Evolutionary conservation across 2,329 filamentous ascomycete genomes (phyloP), one percentile per base, ranked within the genome.

Genomic region (Neonectria sp.): DNA sequence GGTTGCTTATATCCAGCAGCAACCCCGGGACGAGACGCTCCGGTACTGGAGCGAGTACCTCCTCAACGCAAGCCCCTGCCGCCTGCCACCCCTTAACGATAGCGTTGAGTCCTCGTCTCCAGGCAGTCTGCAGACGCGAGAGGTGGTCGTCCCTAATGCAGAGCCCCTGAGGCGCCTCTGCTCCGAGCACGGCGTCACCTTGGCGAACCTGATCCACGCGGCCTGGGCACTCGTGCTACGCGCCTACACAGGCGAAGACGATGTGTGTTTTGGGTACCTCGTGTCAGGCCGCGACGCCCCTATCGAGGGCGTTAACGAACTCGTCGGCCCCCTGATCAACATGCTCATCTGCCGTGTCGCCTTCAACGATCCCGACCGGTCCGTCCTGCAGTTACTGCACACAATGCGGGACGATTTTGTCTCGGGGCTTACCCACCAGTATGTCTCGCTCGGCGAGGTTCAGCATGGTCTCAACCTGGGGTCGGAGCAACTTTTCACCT

Each of bases 1-100:
- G 8, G 48, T 58, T 27, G 43, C 55, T 1, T 58, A 49, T 17
- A 33, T 45, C 6, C 55, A 58, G 43, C 46, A 48, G 55, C 55
- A 58, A 49, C 48, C 55, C 13, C 55, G 48, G 45, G 48, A 58
- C 29, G 48, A 58, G 43, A 58, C 35, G 2, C 55, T 58, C 13
- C 43, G 27, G n/a, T 58, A 49, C 31, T 58, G 55, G 55, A 48
- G 55, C 25, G 43, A 58, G 6, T 58, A 58, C 21, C 55, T 58
- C 13, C 29, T 43, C 15, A 58, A 58, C 21, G 35, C 35, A n/a
- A 49, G 21, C 21, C 55, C 55, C 3, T 58, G 43, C 7, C 55
- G 55, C 46, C 35, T 58, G 21, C 55, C 25, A 5, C 17, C 29
- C 6, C 25, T 24, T 9, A 33, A 27, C n/a, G 33, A 35, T 37